Evolutionary conservation across 2,329 filamentous ascomycete genomes (phyloP).

Genomic region (Trichoderma oligosporum): DNA sequence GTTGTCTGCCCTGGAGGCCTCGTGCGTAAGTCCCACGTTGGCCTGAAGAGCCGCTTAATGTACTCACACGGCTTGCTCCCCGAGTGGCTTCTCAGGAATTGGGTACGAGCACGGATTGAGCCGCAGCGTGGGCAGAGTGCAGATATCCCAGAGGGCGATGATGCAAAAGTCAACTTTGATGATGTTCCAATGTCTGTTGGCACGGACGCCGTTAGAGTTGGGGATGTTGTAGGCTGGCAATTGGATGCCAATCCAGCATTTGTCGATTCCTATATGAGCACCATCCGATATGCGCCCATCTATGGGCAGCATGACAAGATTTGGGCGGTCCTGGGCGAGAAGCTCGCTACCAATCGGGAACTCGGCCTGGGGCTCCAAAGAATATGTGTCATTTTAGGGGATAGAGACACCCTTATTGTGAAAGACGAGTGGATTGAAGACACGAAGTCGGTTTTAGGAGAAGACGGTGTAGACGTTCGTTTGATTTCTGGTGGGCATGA

Average conservation of each 20-base stretch:
- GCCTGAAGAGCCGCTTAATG: conserved; percentile 57
- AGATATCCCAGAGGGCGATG: conserved; percentile 38
- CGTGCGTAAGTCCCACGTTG: conserved; percentile 59
- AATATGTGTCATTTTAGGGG: conserved; percentile 63
- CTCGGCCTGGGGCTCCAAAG: conserved; percentile 37
- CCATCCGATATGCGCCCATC: conserved; percentile 66
- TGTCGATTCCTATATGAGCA: conserved; percentile 65
- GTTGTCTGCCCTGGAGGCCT: conserved; percentile 68
- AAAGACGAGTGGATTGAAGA: conserved; percentile 62
- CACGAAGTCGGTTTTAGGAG: conserved; percentile 53
- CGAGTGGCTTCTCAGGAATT: conserved; percentile 49
- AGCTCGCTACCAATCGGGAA: conserved; percentile 38
- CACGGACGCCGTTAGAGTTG: conserved; percentile 50
- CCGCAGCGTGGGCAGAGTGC: conserved; percentile 36
- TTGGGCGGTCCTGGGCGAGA: conserved; percentile 55
- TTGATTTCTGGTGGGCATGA: conserved; percentile 65
- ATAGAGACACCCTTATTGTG: conserved; percentile 63
- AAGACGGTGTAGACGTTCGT: conserved; percentile 53
- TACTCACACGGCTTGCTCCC: conserved; percentile 61
- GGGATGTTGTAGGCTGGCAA: conserved; percentile 66
- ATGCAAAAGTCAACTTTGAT: conserved; percentile 43
- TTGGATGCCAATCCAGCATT: conserved; percentile 63
- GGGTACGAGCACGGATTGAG: conserved; percentile 50
- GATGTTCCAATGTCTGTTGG: conserved; percentile 49
- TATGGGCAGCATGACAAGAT: conserved; percentile 53